Evolutionary conservation across 2,329 filamentous ascomycete species (phyloP), one percentile per base, ranked within the genome.

Genomic region (Ramularia endophylla): DNA sequence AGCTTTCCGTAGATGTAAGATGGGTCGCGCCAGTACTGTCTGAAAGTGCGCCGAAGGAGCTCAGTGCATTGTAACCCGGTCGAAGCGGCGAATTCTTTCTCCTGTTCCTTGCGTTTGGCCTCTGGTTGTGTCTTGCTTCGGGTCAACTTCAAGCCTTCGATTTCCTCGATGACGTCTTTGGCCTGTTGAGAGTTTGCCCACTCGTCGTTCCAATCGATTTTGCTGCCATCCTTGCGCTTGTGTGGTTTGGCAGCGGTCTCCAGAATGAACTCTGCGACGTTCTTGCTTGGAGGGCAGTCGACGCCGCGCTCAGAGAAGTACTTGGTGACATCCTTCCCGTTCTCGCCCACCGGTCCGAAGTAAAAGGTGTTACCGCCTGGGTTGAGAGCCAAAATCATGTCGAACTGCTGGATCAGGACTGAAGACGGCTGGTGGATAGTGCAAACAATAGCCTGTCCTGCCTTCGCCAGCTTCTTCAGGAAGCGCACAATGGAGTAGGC

Each of bases 1-100:
- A 90, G 66, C 58, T 87, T 87, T 44, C 81, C 80, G 61, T 87
- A 88, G 41, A 87, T 69, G 61, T 89, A 90, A 1, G 78, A 80
- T 0, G 84, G 81, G 47, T 86, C 80, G 11, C 85, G 75, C 56
- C 56, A 59, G 65, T 87, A 81, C 52, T 86, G 78, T 3, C 69
- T 68, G 62, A 87, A 87, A 36, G 83, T 74, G 16, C 85, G 75
- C 59, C 80, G 80, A 3, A 81, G 85, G 15, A 89, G 71, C 56
- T 80, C 73, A 3, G 67, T 67, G 5, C 74, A 84, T 64, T 89
- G 85, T 1, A 74, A 60, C 56, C 64, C 69, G 0, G 78, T 68
- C 0, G 83, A 71, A 0, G 83, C 82, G 0, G 84, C 84, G 52
- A 83, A 89, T 27, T 62, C 61, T 5, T 65, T 48, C 46, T 43